These are phyloP conservation scores for Penicillium parvum DNA, from an alignment of 495 filamentous ascomycete genomes.

Conservation along the genomic window DNA sequence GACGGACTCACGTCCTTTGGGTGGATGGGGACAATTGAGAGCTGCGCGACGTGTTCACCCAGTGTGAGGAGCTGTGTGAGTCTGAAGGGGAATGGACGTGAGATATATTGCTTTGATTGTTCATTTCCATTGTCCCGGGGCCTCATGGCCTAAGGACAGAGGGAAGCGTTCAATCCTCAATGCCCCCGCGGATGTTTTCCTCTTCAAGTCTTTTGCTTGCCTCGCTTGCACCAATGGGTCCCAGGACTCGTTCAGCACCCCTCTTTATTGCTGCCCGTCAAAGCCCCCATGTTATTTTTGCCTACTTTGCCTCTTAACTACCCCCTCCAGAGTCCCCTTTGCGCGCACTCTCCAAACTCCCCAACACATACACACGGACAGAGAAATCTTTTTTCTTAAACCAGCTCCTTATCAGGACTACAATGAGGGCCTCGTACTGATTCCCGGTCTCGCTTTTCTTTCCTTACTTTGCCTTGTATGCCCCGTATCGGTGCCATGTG, in stretches of 20 bases:
- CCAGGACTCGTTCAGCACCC: conserved; percentile 6
- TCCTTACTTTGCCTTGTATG: conserved; percentile 6
- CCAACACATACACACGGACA: conserved; percentile 29
- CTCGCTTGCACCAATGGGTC: conserved; percentile 1
- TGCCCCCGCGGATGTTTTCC: conserved; percentile 1
- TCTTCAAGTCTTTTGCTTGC: conserved; percentile 12
- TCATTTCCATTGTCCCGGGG: conserved; percentile 7
- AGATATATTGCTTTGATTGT: conserved; percentile 10
- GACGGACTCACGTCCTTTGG: conserved; percentile 38
- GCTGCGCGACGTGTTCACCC: conserved; percentile 15
- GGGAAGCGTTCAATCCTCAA: conserved; percentile 1
- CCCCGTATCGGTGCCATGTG: conserved; percentile 23
- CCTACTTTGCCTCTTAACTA: conserved; percentile 29
- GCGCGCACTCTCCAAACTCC: conserved; percentile 30
- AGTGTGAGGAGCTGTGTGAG: conserved; percentile 14
- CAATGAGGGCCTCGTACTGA: conserved; percentile 26
- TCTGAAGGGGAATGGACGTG: conserved; percentile 2
- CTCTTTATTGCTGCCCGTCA: conserved; percentile 20
- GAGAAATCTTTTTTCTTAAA: conserved; percentile 27
- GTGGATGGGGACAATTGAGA: conserved; percentile 22
- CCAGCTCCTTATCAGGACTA: conserved; percentile 30
- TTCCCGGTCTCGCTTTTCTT: conserved; percentile 20
- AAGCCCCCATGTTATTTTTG: conserved; percentile 31
- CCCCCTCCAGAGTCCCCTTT: conserved; percentile 29
- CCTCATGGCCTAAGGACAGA: conserved; percentile 11